Conservation (phyloP, 306 rosid species). For the Cucumis cinereus region DNA sequence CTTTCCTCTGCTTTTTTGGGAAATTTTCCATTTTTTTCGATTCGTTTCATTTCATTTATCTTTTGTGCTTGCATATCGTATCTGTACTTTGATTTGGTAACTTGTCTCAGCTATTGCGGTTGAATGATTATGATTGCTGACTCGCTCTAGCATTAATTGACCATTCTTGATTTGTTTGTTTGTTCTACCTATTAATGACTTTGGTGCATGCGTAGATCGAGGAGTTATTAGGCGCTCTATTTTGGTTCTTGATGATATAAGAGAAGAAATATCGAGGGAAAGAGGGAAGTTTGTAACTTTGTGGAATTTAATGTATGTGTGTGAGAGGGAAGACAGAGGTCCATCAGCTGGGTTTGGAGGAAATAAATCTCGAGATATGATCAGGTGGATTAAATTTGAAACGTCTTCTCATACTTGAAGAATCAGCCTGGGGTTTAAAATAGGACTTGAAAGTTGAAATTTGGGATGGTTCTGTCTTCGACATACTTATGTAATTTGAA, state of each 20-base stretch:
- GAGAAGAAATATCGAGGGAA: background rate
- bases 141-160: background rate
- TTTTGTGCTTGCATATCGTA: background rate
- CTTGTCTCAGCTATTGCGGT: background rate
- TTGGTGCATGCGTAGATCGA: background rate
- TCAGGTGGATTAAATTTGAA: background rate
- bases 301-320: background rate
- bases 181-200: background rate
- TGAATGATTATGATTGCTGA: background rate
- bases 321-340: background rate
- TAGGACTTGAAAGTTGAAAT: background rate
- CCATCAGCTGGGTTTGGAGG: background rate
- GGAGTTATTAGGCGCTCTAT: background rate
- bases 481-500: background rate
- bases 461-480: background rate
- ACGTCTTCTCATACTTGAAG: background rate
- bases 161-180: background rate
- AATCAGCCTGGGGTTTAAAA: background rate
- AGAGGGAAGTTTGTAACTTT: background rate
- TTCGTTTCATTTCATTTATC: background rate
- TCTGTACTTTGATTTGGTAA: background rate
- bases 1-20: background rate
- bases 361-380: background rate
- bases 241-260: background rate
- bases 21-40: background rate